These are phyloP conservation scores for Daldinia eschscholtzii DNA, from an alignment of 2,329 filamentous ascomycete species.

Conservation along the genomic window DNA sequence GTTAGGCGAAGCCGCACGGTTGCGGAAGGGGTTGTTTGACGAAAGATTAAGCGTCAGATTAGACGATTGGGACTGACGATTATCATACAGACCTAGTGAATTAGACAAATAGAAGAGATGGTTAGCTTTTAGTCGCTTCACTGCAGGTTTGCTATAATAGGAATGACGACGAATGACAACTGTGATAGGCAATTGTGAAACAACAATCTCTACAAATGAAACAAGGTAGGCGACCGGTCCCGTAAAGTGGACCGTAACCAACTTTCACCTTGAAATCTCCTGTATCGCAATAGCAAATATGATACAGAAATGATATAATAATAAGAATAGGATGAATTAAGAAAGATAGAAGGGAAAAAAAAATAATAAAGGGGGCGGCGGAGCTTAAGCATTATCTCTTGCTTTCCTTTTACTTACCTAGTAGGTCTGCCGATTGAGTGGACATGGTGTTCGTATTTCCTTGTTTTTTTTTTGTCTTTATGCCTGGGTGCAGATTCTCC, in stretches of 20 bases:
- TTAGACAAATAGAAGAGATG: slow-evolving; percentile 47
- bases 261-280: slow-evolving; percentile 21
- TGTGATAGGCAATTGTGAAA: slow-evolving; percentile 61
- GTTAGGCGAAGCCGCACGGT: slow-evolving; percentile 74
- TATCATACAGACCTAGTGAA: slow-evolving; percentile 55
- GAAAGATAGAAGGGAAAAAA: slow-evolving; percentile 5
- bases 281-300: slow-evolving; percentile 27
- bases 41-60: slow-evolving; percentile 75
- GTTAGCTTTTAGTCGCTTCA: slow-evolving; percentile 50
- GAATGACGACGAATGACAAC: slow-evolving; percentile 53
- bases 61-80: slow-evolving; percentile 64
- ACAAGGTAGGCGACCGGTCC: slow-evolving; percentile 58
- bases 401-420: slow-evolving; percentile 37
- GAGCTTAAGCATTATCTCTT: slow-evolving; percentile 32
- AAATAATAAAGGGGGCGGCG: slow-evolving; percentile 24
- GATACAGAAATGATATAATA: slow-evolving; percentile 3
- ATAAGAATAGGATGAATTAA: slow-evolving; percentile 21
- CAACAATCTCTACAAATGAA: slow-evolving; percentile 61
- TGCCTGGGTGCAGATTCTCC: slow-evolving; percentile 23
- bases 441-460: slow-evolving; percentile 39
- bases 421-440: slow-evolving; percentile 41
- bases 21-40: slow-evolving; percentile 87
- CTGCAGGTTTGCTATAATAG: slow-evolving; percentile 52
- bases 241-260: slow-evolving; percentile 55
- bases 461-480: slow-evolving; percentile 33